Base-by-base conservation (phyloP, 768 basidiomycete genomes). In the Clavulina sp. region DNA sequence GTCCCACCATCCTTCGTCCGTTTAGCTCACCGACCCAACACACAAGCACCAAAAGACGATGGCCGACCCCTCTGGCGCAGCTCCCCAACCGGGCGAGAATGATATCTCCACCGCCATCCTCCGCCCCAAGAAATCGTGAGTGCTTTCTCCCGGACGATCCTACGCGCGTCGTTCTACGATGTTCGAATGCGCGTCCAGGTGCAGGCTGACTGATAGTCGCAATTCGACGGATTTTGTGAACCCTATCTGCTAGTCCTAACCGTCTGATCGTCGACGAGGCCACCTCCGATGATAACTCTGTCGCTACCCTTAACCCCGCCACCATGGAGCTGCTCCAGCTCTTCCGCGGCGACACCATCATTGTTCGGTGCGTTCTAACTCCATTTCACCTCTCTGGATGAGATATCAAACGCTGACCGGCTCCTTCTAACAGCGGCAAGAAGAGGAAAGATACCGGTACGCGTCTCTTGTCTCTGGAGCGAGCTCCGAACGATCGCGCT, bases 251-350 rank as follows among this genome's bases (percentile, higher is more conserved):
- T 46, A 97, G 92, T 23, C 93, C 95, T 30, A 95, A 96, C 72
- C 88, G 93, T 64, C 77, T 99, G 57, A 85, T 97, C 62, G 92
- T 96, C 58, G 93, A 97, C 62, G 95, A 99, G 63, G 79, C 89
- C 32, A 74, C 81, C 16, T 73, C 82, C 32, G 95, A 99, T 66
- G 95, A 99, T 64, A 99, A 97, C 73, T 93, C 88, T 65, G 93
- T 96, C 59, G 93, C 91, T 52, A 93, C 88, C 26, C 72, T 96
- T 34, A 88, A 93, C 71, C 92, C 95, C 46, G 81, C 81, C 36
- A 99, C 93, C 33, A 96, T 97, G 92, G 95, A 97, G 69, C 64
- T 73, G 5, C 77, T 99, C 49, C 78, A 80, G 55, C 76, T 99
- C 54, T 99, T 97, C 76, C 78, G 92, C 52, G 95, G 95, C 19